Evolutionary conservation across 208 protist genomes (phyloP), one percentile per base, ranked within the genome.

Genomic region (Trypanosoma boissoni): DNA sequence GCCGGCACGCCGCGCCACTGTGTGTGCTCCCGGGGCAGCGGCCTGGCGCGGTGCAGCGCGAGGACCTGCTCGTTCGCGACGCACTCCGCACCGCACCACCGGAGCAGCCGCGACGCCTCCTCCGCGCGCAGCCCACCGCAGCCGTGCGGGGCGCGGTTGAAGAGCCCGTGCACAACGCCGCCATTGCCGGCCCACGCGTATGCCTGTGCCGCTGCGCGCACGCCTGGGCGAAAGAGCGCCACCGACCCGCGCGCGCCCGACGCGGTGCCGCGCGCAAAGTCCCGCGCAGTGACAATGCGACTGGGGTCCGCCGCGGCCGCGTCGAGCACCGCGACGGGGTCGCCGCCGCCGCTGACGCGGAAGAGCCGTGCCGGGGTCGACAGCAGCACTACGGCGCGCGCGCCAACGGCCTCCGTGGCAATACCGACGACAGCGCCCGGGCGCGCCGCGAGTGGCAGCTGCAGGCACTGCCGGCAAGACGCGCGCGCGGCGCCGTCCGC

Each of bases 141-240:
- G 4, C 43, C n/a, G 12, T 44, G 18, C 41, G n/a, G n/a, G n/a
- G n/a, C n/a, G n/a, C 21, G 20, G 29, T 64, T 26, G 10, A 88
- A 76, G 14, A 88, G 65, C 29, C 80, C 85, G 52, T 92, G 85
- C 0, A 86, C 68, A 16, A 87, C 24, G 50, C 80, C 76, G 12
- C 56, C 52, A 24, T 52, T 39, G 58, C 71, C 81, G 23, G 62
- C 64, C 85, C 85, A 92, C 21, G 68, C 59, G 64, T 81, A 92
- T 6, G 78, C 67, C 37, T 86, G 80, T 37, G 72, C 68, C 1
- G 69, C 37, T 31, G 64, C 36, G 1, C 1, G 36, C 16, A 36
- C 12, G 21, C 65, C 65, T n/a, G 78, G 37, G n/a, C 71, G 78
- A 53, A 76, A 88, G 20, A 92, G 52, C 20, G 37, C 44, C 39